Evolutionary conservation across 2,329 filamentous ascomycete genomes (phyloP).

Genomic region (Xylaria polymorpha): DNA sequence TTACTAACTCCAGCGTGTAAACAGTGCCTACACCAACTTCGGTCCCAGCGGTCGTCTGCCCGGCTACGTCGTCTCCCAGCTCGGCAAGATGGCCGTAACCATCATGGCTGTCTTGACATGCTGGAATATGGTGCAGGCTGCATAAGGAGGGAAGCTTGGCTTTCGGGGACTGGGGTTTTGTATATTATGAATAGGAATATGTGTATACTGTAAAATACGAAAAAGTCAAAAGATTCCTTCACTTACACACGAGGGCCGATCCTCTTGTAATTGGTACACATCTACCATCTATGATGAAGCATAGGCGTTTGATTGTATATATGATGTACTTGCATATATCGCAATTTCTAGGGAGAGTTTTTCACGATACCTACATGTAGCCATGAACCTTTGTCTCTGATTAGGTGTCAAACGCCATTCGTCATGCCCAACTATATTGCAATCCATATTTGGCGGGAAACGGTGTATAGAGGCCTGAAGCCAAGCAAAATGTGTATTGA

Average conservation of each 20-base stretch:
- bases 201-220: background rate
- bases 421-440: background rate
- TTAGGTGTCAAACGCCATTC: no score
- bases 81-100: conserved; percentile 56
- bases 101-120: conserved; percentile 58
- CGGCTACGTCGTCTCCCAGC: conserved; percentile 52
- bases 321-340: no score
- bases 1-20: no score
- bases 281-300: no score
- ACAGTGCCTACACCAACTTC: conserved; percentile 63
- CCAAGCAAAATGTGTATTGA: conserved; percentile 5
- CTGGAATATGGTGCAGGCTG: conserved; percentile 50
- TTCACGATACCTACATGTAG: no score
- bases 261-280: background rate
- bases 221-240: background rate
- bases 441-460: background rate
- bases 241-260: background rate
- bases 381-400: no score
- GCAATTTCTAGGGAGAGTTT: no score
- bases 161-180: background rate
- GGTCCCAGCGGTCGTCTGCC: conserved; percentile 60
- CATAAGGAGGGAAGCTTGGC: conserved; percentile 24
- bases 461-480: background rate
- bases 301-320: no score
- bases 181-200: conserved; percentile 3